Conservation (phyloP, 2,329 filamentous ascomycete genomes). For the Hymenoscyphus occultus region DNA sequence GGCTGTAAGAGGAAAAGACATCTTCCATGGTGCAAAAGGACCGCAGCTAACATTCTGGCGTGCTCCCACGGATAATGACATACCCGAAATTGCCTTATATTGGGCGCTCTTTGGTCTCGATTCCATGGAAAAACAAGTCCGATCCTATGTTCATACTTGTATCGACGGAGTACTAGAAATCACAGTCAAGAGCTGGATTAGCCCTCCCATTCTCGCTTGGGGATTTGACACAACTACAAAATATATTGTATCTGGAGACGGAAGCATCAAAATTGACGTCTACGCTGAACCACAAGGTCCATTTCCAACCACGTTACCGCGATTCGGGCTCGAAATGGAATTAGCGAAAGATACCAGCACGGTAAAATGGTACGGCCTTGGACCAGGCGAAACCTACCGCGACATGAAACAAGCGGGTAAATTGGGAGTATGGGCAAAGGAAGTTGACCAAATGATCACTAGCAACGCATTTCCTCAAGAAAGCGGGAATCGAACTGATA, state of each 20-base stretch:
- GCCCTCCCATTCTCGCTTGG: slow-evolving; percentile 12
- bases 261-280: slow-evolving; percentile 44
- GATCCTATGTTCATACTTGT: slow-evolving; percentile 4
- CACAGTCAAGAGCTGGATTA: slow-evolving; percentile 9
- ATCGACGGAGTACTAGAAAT: slow-evolving; percentile 11
- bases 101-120: slow-evolving; percentile 14
- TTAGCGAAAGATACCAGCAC: slow-evolving; percentile 44
- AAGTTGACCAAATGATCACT: slow-evolving; percentile 51
- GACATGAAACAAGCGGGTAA: slow-evolving; percentile 62
- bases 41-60: slow-evolving; percentile 12
- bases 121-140: slow-evolving; percentile 12
- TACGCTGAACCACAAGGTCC: slow-evolving; percentile 48
- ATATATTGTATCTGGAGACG: slow-evolving; percentile 51
- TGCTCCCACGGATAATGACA: slow-evolving; percentile 13
- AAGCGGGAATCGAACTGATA: slow-evolving; percentile 60
- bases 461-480: slow-evolving; percentile 69
- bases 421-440: slow-evolving; percentile 50
- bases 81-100: slow-evolving; percentile 11
- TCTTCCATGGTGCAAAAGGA: slow-evolving; percentile 8
- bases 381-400: slow-evolving; percentile 64
- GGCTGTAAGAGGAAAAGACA: slow-evolving; percentile 9
- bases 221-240: slow-evolving; percentile 26
- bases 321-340: slow-evolving; percentile 58
- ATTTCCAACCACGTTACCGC: slow-evolving; percentile 53
- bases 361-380: slow-evolving; percentile 64